Evolutionary conservation across 768 basidiomycete species (phyloP), one percentile per base, ranked within the genome.

Genomic region (Cystobasidium tubakii): DNA sequence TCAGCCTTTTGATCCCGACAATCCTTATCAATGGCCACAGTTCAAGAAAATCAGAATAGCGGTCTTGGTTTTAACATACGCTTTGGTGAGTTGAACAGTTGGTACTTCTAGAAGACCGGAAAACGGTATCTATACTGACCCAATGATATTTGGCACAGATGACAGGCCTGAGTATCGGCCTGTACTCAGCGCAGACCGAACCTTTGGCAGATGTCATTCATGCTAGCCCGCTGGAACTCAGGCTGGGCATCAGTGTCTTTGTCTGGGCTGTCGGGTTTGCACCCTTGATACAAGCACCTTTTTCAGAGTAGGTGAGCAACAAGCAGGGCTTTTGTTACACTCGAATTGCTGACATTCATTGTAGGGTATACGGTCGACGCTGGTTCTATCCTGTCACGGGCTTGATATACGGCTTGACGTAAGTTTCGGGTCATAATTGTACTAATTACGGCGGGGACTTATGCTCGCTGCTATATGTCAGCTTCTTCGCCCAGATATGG

Each of bases 321-420:
- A 6, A n/a, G 39, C 39, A 39, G 15, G 21, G 63, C 13, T 42
- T 39, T 34, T 27, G 4, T 25, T 60, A 25, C 27, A 34, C 27
- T 36, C 3, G 21, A 10, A 27, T 33, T 65, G 17, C 31, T 39
- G 4, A 36, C 63, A 39, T 23, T 27, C 31, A 7, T 7, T n/a
- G 21, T 7, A 65, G 63, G 39, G 44, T 67, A 29, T 67, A 67
- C 29, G 66, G 66, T 7, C 66, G 66, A 21, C 39, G 66, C 17
- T 53, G 44, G 42, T 67, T 67, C 44, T 67, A 67, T 31, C 44
- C 42, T 29, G 29, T 44, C 7, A 25, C 42, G 6, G 29, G 39
- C 43, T 7, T 36, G 15, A 53, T 67, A 19, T 67, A 67, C 34
- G 39, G 23, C 13, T 31, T 67, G 6, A 65, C 63, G 57, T 60